phyloP scores from a whole-genome alignment of 768 basidiomycete species.

The Lactarius vividus region DNA sequence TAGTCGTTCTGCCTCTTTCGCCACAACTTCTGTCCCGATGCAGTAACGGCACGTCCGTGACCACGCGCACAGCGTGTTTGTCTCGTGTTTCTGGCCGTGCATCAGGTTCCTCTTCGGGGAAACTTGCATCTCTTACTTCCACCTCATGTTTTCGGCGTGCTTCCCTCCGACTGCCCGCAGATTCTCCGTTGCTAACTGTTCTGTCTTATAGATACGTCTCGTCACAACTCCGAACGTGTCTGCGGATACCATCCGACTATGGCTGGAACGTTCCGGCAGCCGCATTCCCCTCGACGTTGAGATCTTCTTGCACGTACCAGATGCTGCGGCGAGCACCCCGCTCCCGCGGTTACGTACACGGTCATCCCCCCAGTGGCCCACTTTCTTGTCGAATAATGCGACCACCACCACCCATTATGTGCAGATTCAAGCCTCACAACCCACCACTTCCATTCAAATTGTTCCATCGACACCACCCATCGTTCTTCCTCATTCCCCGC shows the following conservation, averaged over 20 bases:
- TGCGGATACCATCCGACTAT: conserved; percentile 76
- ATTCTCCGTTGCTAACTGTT: conserved; percentile 25
- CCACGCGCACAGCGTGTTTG: conserved; percentile 14
- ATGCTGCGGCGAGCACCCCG: conserved; percentile 24
- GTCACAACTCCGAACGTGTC: conserved; percentile 66
- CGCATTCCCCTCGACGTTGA: conserved; percentile 75
- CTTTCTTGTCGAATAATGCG: conserved; percentile 28
- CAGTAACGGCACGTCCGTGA: conserved; percentile 19
- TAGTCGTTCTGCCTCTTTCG: conserved; percentile 14
- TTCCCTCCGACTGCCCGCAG: conserved; percentile 20
- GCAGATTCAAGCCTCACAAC: conserved; percentile 27
- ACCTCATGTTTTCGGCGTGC: conserved; percentile 27
- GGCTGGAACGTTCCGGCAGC: conserved; percentile 76
- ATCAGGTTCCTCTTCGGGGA: conserved; percentile 17
- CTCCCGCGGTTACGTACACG: conserved; percentile 24
- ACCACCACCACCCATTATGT: conserved; percentile 30
- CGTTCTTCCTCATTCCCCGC: conserved; percentile 27
- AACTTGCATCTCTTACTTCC: conserved; percentile 11
- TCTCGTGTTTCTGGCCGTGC: conserved; percentile 19
- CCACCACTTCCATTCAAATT: conserved; percentile 28
- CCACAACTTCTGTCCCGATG: conserved; percentile 21
- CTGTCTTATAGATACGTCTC: conserved; percentile 58
- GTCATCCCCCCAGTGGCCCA: conserved; percentile 30
- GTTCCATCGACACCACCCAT: conserved; percentile 26
- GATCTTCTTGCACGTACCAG: conserved; percentile 60